These are phyloP conservation scores for Lodderomyces pseudojiufengensis DNA, from an alignment of 1,139 yeast genomes.

Conservation along the genomic window DNA sequence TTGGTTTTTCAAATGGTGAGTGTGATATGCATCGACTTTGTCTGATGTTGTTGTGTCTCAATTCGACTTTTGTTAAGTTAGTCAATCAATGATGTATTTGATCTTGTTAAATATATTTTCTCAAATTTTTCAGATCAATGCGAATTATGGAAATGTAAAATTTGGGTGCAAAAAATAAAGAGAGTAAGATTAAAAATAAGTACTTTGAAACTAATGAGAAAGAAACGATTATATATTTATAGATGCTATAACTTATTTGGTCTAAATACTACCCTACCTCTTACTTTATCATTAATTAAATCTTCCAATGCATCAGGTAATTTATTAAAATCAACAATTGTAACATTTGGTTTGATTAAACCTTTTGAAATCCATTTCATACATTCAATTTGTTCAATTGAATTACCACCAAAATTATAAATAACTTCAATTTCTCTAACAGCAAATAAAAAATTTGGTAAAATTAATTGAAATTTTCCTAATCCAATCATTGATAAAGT, in stretches of 20 bases:
- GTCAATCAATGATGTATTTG: neutral
- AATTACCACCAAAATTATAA: conserved; percentile 47
- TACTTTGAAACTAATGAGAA: no score
- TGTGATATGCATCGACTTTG: no score
- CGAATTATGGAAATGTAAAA: conserved; percentile 4
- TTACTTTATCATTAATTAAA: conserved; percentile 36
- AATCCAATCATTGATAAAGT: conserved; percentile 43
- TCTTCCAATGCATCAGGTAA: conserved; percentile 35
- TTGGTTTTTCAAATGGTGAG: no score
- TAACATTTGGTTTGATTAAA: conserved; percentile 35
- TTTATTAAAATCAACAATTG: conserved; percentile 29
- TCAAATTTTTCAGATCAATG: neutral
- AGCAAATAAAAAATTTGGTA: conserved; percentile 36
- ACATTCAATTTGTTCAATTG: conserved; percentile 42
- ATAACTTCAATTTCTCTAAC: conserved; percentile 40
- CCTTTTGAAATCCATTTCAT: conserved; percentile 44
- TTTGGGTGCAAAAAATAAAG: conserved; percentile 3
- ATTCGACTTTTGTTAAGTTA: no score
- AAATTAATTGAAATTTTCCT: conserved; percentile 30
- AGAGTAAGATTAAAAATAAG: no score
- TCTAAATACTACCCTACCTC: conserved; percentile 44
- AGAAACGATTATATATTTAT: no score
- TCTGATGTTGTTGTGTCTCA: no score
- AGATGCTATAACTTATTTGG: conserved; percentile 21
- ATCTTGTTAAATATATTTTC: neutral